These are phyloP conservation scores for Mrakia hoshinonis DNA, from an alignment of 768 basidiomycete species.

Conservation along the genomic window DNA sequence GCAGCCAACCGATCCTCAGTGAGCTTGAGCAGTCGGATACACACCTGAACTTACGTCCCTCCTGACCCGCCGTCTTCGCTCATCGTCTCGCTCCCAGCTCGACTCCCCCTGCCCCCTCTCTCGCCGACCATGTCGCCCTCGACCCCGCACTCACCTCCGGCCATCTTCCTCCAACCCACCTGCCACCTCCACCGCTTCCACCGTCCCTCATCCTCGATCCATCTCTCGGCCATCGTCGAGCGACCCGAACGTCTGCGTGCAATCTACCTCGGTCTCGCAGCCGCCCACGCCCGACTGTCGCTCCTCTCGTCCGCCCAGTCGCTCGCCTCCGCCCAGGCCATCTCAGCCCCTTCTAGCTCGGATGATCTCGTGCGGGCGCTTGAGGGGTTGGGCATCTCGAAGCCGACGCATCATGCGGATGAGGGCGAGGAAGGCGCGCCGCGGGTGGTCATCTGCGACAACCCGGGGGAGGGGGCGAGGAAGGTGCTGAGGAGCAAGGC, in stretches of 20 bases:
- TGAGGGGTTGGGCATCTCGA: constrained; percentile 15
- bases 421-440: background rate
- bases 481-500: constrained; percentile 21
- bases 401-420: background rate
- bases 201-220: constrained; percentile 50
- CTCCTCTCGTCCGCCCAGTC: constrained; percentile 42
- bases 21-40: too few relatives aligned
- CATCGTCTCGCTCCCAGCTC: too few relatives aligned
- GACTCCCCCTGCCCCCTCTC: background rate
- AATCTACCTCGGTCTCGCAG: constrained; percentile 69
- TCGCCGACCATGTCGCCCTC: background rate
- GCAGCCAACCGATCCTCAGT: too few relatives aligned
- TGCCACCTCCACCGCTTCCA: constrained; percentile 51
- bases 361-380: constrained; percentile 21
- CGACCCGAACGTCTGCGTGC: constrained; percentile 81
- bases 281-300: constrained; percentile 66
- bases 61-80: too few relatives aligned
- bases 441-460: background rate
- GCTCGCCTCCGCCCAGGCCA: constrained; percentile 36
- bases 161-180: constrained; percentile 41
- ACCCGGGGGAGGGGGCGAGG: background rate
- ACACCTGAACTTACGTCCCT: too few relatives aligned
- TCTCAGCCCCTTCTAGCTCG: background rate
- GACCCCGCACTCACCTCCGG: background rate
- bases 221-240: constrained; percentile 65